Evolutionary conservation across 2,329 filamentous ascomycete genomes (phyloP), one percentile per base, ranked within the genome.

Genomic region (Bretziella fagacearum): DNA sequence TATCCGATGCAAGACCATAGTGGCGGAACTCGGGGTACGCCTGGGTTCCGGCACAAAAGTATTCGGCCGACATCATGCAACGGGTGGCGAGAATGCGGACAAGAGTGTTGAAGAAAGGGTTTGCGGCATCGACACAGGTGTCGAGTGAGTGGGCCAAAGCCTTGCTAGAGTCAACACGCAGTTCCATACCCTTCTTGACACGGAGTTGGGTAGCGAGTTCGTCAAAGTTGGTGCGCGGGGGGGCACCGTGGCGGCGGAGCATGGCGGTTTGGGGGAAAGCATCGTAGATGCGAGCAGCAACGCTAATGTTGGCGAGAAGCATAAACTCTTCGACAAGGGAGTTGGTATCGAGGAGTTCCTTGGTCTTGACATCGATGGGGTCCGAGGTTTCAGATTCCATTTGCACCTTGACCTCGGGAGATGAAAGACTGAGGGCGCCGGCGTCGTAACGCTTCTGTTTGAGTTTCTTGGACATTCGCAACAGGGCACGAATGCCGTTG

Each of bases 51-150:
- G 89, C 84, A 65, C 84, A 91, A 65, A 98, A 98, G 65, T 98
- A 98, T 64, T 98, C 91, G 52, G 91, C 91, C 46, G 85, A 91
- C 71, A 94, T 94, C 91, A 98, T 98, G 73, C 91, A 98, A 18
- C 91, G 81, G 6, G 91, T 98, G 7, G 91, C 91, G 68, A 98
- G 83, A 64, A 98, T 94, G 59, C 91, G 84, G 55, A 98, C 81
- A 20, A 98, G 77, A 2, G 89, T 98, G 71, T 98, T 98, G 74
- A 98, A 96, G 68, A 95, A 98, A 23, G 89, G 85, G 56, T 96
- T 84, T 7, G 68, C 60, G 0, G 77, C 64, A 58, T 95, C 87
- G 41, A 81, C 70, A 60, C 91, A 98, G 27, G 65, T 67, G 62
- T 98, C 91, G 1, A 98, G 74, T 15, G 85, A 93, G 62, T 93